Conservation (phyloP, 805 yeast genomes). For the Kodamaea kaohsiungensis region DNA sequence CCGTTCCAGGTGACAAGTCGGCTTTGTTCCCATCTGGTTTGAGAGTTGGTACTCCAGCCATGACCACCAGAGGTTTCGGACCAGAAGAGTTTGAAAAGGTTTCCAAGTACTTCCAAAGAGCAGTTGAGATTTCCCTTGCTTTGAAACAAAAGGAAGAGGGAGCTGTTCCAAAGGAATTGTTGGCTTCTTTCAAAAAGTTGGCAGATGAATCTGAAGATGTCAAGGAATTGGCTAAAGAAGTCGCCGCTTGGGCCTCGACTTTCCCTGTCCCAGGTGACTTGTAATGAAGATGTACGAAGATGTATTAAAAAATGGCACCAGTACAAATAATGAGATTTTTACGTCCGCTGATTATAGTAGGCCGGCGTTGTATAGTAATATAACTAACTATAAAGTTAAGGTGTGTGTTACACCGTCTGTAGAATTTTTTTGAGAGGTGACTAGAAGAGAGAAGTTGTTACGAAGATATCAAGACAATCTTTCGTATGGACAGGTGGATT, state of each 20-base stretch:
- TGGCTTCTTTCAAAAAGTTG: constrained; percentile 68
- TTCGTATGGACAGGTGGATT: too few relatives aligned
- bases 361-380: background rate
- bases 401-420: too few relatives aligned
- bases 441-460: too few relatives aligned
- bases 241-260: constrained; percentile 67
- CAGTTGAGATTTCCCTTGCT: constrained; percentile 64
- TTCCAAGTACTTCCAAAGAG: constrained; percentile 76
- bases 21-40: constrained; percentile 96
- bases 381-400: background rate
- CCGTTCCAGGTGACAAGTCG: constrained; percentile 94
- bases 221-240: constrained; percentile 61
- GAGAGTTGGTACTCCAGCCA: constrained; percentile 97
- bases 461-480: too few relatives aligned
- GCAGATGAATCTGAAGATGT: constrained; percentile 68
- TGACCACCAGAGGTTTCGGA: constrained; percentile 96
- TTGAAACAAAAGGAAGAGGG: constrained; percentile 64
- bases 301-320: background rate
- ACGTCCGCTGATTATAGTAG: background rate
- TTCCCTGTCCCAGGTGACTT: constrained; percentile 89
- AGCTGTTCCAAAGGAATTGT: constrained; percentile 54
- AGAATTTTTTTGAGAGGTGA: too few relatives aligned
- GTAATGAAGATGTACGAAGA: constrained; percentile 10
- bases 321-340: background rate
- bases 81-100: constrained; percentile 82